Evolutionary conservation across 495 filamentous ascomycete genomes (phyloP), one percentile per base, ranked within the genome.

Genomic region (Opeltia flavorubescens): DNA sequence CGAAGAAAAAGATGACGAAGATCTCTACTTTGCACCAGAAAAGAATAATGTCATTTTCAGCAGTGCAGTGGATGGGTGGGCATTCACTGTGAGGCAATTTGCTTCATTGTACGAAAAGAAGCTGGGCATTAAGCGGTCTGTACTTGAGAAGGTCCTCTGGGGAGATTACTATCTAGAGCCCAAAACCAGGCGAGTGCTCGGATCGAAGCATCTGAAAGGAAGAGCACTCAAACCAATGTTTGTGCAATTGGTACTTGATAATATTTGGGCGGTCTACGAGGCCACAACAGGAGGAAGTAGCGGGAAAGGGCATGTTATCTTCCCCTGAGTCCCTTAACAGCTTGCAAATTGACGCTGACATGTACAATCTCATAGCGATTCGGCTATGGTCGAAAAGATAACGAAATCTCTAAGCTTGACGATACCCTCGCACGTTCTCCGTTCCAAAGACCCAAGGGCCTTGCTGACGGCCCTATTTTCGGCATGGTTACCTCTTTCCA

Each of bases 41-140:
- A 94, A 89, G 56, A 91, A 95, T 53, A 99, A 99, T 57, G 91
- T 99, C 59, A 95, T 99, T 48, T 99, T 99, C 55, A 85, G 87
- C 67, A 95, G 88, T 57, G 91, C 91, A 24, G 81, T 94, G 42
- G 91, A 99, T 58, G 91, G 93, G 29, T 99, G 91, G 91, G 91
- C 91, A 1, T 99, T 96, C 53, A 99, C 91, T 0, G 75, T 94
- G 17, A 77, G 85, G 28, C 91, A 99, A 58, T 99, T 99, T 60
- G 91, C 91, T 6, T 76, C 74, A 3, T 67, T 96, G 36, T 96
- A 95, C 58, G 91, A 99, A 63, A 94, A 86, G 68, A 99, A 96
- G 55, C 76, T 99, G 4, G 89, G 91, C 1, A 89, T 96, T 56
- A 95, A 95, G 58, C 78, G 89, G 13, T 77, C 75, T n/a, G 62